Percentiles rank a stretch among this genome's conserved stretches.
These are phyloP conservation scores for Pisolithus sp. DNA, from an alignment of 768 basidiomycete genomes.

Conservation along the genomic window DNA sequence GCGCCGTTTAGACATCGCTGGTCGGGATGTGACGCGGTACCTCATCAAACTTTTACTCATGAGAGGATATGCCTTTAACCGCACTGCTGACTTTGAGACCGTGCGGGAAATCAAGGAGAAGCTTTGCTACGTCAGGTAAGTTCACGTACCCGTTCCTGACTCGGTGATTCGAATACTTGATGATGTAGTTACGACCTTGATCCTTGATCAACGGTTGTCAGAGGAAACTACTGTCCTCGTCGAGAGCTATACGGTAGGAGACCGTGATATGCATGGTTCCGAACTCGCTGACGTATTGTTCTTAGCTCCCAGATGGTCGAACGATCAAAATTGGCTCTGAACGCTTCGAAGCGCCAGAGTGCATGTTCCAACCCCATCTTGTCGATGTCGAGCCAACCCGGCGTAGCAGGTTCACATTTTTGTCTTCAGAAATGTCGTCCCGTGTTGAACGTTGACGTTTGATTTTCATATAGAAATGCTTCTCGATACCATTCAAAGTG, in stretches of 20 bases:
- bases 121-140: constrained; percentile 92
- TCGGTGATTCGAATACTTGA: not conserved
- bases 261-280: not conserved
- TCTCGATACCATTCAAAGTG: constrained; percentile 89
- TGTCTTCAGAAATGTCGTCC: not conserved
- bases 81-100: constrained; percentile 99
- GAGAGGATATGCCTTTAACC: constrained; percentile 99
- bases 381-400: constrained; percentile 96
- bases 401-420: constrained; percentile 72
- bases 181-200: constrained; percentile 85
- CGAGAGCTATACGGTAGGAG: constrained; percentile 85
- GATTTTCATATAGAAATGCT: constrained; percentile 66
- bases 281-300: constrained; percentile 4
- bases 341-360: constrained; percentile 98
- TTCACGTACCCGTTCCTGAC: not conserved
- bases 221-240: constrained; percentile 97
- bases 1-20: constrained; percentile 92
- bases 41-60: constrained; percentile 98
- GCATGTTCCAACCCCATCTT: constrained; percentile 99
- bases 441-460: not conserved
- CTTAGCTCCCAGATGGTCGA: constrained; percentile 89
- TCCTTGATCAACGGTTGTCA: constrained; percentile 81
- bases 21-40: constrained; percentile 96
- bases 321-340: constrained; percentile 97
- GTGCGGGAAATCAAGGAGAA: constrained; percentile 99